Base-by-base conservation (phyloP, 1,284 basidiomycete species). In the Cryptococcus floricola region DNA sequence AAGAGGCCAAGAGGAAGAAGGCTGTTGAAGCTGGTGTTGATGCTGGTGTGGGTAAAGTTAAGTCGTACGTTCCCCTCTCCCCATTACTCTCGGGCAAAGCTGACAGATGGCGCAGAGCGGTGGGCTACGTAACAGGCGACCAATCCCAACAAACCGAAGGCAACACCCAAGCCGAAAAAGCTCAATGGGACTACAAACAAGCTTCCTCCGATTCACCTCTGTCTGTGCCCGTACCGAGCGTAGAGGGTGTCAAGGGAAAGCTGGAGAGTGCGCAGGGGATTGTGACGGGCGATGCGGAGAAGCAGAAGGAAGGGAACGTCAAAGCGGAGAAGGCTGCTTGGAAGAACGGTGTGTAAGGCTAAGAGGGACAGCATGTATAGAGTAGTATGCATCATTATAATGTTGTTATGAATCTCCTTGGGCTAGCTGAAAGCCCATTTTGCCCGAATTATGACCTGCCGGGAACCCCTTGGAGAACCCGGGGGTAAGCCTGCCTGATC, bases 401-500 rank as follows among this genome's bases (percentile, higher is more conserved):
- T 6, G 31, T 34, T 13, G 25, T 25, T 25, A 18, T 42, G 7
- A n/a, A 42, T 23, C 6, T 42, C 41, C 14, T 7, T 1, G n/a
- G 14, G 41, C 41, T n/a, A 8, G 41, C 7, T 23, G 8, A 42
- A 10, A 13, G 14, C 14, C 1, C 10, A 34, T 34, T 34, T 0
- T 34, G 10, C 5, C 31, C 7, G 7, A 23, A 6, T 10, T 34
- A 37, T 1, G 12, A 18, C 18, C 48, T 34, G n/a, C 56, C 27
- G 19, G 44, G 45, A n/a, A 75, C 63, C 43, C 73, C 69, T 57
- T 75, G 63, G 10, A 75, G 65, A 34, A 78, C 77, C 47, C 71
- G 63, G n/a, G 78, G 78, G 61, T 79, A 79, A 12, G 67, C 62
- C 57, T 69, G 66, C 42, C 71, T 62, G 57, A 80, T 78, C 54